Percentiles rank a stretch among this genome's conserved stretches.
Conservation (phyloP, 805 yeast species). For the Wickerhamomyces canadensis region DNA sequence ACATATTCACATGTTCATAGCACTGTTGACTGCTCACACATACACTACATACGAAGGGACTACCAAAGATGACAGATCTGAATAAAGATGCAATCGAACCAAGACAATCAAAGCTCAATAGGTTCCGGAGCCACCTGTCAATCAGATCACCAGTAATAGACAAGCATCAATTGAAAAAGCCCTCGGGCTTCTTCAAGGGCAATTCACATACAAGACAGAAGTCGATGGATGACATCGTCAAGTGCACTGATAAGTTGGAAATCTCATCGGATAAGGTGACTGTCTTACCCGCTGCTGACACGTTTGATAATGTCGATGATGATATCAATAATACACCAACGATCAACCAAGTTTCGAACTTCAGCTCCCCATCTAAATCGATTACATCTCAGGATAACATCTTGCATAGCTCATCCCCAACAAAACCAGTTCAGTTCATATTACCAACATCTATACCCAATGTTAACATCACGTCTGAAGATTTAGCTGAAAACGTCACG, state of each 20-base stretch:
- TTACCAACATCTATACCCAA: conserved; percentile 3
- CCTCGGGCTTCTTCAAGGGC: conserved; percentile 4
- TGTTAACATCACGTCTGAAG: conserved; percentile 4
- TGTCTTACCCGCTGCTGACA: no score
- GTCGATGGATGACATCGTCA: conserved; percentile 5
- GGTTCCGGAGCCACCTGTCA: conserved; percentile 8
- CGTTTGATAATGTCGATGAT: no score
- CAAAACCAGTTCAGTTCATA: conserved; percentile 2
- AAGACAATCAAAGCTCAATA: conserved; percentile 6
- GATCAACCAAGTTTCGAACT: conserved; percentile 13
- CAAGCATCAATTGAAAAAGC: conserved; percentile 5
- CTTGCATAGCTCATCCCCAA: background rate
- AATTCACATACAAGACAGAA: conserved; percentile 3
- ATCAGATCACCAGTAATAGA: conserved; percentile 9
- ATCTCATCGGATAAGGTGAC: background rate
- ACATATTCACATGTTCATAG: no score
- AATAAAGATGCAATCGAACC: background rate
- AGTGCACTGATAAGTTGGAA: background rate
- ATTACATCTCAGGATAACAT: conserved; percentile 6
- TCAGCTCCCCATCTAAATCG: conserved; percentile 19
- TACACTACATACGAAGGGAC: background rate
- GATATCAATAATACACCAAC: conserved; percentile 9
- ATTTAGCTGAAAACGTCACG: background rate
- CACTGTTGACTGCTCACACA: no score
- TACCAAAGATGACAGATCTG: background rate